phyloP scores from a whole-genome alignment of 179 eudicot species.

The Carnegiea gigantea region DNA sequence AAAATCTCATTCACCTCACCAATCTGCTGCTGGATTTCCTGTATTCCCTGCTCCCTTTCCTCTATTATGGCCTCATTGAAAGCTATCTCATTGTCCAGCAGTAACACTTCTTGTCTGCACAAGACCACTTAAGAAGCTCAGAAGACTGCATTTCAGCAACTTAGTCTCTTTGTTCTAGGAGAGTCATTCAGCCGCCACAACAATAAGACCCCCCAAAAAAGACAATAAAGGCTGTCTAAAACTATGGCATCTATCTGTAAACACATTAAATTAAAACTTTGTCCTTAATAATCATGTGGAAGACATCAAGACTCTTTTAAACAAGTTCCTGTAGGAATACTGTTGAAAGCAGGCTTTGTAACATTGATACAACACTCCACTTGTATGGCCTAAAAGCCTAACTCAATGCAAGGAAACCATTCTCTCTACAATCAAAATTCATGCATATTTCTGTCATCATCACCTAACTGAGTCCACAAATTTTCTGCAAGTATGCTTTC shows the following conservation, averaged over 20 bases:
- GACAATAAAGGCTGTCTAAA: not conserved
- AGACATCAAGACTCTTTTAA: not conserved
- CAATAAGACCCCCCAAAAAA: not conserved
- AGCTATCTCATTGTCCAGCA: conserved; percentile 68
- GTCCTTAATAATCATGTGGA: not conserved
- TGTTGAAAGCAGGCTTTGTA: not conserved
- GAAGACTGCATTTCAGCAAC: not conserved
- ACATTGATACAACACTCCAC: conserved; percentile 2
- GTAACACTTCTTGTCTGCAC: conserved; percentile 64
- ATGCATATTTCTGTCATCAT: not conserved
- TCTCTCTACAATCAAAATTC: not conserved
- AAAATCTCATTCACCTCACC: conserved; percentile 87
- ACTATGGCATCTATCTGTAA: not conserved
- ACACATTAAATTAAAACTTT: not conserved
- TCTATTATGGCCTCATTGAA: conserved; percentile 81
- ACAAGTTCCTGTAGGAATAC: not conserved
- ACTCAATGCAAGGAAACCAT: not conserved
- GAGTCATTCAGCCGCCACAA: too few species aligned
- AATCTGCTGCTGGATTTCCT: conserved; percentile 76
- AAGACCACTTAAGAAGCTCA: conserved; percentile 12
- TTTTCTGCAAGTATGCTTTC: not conserved
- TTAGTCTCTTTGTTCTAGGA: not conserved
- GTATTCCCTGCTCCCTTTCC: conserved; percentile 82
- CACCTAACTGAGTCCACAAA: not conserved
- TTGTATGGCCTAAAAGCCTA: not conserved